Conservation (phyloP, 1,139 yeast genomes). For the Pichia sp. region DNA sequence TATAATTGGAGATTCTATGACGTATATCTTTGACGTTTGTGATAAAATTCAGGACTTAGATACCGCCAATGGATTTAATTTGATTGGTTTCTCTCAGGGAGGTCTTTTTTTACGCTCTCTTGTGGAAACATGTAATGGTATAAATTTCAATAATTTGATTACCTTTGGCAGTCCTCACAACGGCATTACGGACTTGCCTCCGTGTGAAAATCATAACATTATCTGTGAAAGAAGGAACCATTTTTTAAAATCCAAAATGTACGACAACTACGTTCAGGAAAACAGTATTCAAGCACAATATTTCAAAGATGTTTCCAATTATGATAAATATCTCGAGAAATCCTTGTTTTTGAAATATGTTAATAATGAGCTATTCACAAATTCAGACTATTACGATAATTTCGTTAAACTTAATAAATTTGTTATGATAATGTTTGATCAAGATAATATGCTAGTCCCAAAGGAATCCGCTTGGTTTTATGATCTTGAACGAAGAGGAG, state of each 20-base stretch:
- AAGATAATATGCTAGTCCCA: conserved; percentile 65
- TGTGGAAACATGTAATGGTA: conserved; percentile 42
- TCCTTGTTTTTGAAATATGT: conserved; percentile 42
- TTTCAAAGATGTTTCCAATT: conserved; percentile 44
- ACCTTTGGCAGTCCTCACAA: conserved; percentile 82
- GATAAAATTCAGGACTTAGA: conserved; percentile 23
- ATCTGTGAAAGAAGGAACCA: conserved; percentile 50
- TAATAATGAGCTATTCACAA: conserved; percentile 47
- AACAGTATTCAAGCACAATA: conserved; percentile 67
- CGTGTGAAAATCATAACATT: conserved; percentile 49
- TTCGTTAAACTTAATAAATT: conserved; percentile 39
- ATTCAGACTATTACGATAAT: conserved; percentile 31
- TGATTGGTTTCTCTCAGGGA: conserved; percentile 79
- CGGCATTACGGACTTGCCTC: conserved; percentile 66
- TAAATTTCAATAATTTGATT: conserved; percentile 45
- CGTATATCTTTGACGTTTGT: conserved; percentile 31
- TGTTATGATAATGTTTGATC: conserved; percentile 50
- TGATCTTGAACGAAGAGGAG: conserved; percentile 42
- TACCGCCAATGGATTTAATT: conserved; percentile 50
- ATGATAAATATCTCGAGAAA: conserved; percentile 21
- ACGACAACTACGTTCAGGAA: conserved; percentile 50
- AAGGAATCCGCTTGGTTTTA: conserved; percentile 63
- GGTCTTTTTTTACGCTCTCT: conserved; percentile 65
- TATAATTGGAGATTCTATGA: conserved; percentile 52
- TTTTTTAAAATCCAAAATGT: conserved; percentile 51